These are phyloP conservation scores for Alternaria metachromatica DNA, from an alignment of 2,329 filamentous ascomycete genomes.

Conservation along the genomic window DNA sequence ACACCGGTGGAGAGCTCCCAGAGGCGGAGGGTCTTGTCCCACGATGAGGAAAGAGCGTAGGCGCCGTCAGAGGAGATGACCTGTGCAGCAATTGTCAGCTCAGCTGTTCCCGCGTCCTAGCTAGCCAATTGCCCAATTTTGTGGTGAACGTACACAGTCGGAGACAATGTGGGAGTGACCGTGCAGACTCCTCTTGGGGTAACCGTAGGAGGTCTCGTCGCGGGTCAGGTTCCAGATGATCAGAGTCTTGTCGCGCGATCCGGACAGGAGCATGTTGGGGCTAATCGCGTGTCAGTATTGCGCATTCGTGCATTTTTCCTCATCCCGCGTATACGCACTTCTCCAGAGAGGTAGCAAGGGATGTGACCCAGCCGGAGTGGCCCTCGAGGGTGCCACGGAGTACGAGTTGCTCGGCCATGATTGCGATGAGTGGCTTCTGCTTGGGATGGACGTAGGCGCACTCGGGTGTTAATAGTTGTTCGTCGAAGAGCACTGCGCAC, in stretches of 20 bases:
- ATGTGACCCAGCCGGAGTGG: slow-evolving; percentile 99
- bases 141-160: slow-evolving; percentile 83
- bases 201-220: slow-evolving; percentile 97
- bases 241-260: slow-evolving; percentile 95
- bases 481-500: slow-evolving; percentile 15
- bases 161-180: slow-evolving; percentile 99
- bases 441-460: slow-evolving; percentile 41
- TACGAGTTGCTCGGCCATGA: slow-evolving; percentile 92
- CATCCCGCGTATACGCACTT: slow-evolving; percentile 64
- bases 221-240: slow-evolving; percentile 99
- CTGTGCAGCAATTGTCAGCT: slow-evolving; percentile 59
- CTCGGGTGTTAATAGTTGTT: slow-evolving; percentile 33
- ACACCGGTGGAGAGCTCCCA: slow-evolving; percentile 98
- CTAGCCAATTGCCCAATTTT: slow-evolving; percentile 35
- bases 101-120: slow-evolving; percentile 29
- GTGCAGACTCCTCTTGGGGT: slow-evolving; percentile 98
- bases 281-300: slow-evolving; percentile 56
- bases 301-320: slow-evolving; percentile 16
- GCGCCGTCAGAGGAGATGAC: slow-evolving; percentile 99
- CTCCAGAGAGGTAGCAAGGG: slow-evolving; percentile 97
- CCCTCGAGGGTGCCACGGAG: slow-evolving; percentile 97
- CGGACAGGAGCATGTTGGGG: slow-evolving; percentile 99
- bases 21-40: slow-evolving; percentile 99
- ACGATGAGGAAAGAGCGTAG: slow-evolving; percentile 97
- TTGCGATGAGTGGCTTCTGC: slow-evolving; percentile 48